phyloP scores from a whole-genome alignment of 1,284 basidiomycete species.

The Naganishia liquefaciens region DNA sequence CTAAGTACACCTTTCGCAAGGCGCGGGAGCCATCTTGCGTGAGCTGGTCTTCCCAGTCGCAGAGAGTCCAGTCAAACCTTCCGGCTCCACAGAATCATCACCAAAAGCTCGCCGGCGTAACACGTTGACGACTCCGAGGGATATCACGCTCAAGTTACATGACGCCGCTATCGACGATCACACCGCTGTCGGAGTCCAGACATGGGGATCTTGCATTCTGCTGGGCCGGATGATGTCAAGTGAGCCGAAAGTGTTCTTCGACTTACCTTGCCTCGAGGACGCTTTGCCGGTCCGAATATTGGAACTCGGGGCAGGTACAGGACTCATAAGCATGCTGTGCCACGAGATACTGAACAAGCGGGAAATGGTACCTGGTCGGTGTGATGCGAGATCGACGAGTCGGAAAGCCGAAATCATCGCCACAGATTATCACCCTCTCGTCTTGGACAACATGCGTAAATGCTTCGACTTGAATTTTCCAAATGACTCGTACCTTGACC shows the following conservation, averaged over 20 bases:
- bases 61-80: constrained; percentile 4
- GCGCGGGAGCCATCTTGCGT: constrained; percentile 28
- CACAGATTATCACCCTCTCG: constrained; percentile 75
- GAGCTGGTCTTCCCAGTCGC: constrained; percentile 25
- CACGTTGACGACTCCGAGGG: constrained; percentile 30
- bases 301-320: constrained; percentile 85
- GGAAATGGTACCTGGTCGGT: not conserved
- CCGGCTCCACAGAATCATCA: not conserved
- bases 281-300: constrained; percentile 59
- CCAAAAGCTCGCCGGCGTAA: constrained; percentile 21
- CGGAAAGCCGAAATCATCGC: constrained; percentile 61
- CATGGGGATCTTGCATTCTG: constrained; percentile 84
- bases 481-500: constrained; percentile 13
- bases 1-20: not conserved
- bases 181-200: constrained; percentile 78
- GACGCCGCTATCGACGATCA: constrained; percentile 77
- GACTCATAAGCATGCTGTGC: constrained; percentile 70
- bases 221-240: constrained; percentile 73
- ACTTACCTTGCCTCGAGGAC: constrained; percentile 39
- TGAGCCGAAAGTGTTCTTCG: constrained; percentile 61
- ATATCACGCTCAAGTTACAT: constrained; percentile 59
- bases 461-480: constrained; percentile 68
- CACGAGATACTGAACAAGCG: constrained; percentile 60
- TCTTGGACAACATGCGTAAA: constrained; percentile 68
- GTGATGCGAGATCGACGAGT: constrained; percentile 1